Percentiles rank a stretch among this genome's conserved stretches.
Evolutionary conservation across 2,329 filamentous ascomycete species (phyloP).

Genomic region (Amauroascus niger): DNA sequence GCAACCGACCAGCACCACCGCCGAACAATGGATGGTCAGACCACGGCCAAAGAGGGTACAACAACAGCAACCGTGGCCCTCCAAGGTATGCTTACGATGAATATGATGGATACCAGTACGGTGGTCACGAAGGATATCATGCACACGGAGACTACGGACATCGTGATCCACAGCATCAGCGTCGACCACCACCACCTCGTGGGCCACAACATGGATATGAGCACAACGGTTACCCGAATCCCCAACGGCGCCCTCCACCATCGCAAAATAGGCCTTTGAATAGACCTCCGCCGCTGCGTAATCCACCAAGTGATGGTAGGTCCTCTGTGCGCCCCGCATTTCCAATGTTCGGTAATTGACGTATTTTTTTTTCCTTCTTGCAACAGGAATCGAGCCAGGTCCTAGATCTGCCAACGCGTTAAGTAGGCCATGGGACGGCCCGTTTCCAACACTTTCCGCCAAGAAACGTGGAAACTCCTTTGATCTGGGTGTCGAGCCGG

Average conservation of each 20-base stretch:
- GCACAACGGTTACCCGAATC: conserved; percentile 10
- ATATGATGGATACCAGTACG: conserved; percentile 22
- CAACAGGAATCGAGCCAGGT: conserved; percentile 2
- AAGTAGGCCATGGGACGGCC: conserved; percentile 39
- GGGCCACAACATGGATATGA: conserved; percentile 21
- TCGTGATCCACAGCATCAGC: conserved; percentile 3
- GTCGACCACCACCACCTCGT: conserved; percentile 6
- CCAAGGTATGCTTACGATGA: conserved; percentile 25
- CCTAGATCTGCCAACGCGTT: conserved; percentile 24
- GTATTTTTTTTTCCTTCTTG: neutral
- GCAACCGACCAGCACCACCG: conserved; percentile 2
- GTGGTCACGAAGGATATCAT: conserved; percentile 23
- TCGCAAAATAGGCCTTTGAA: conserved; percentile 13
- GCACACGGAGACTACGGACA: conserved; percentile 17
- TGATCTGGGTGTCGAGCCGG: conserved; percentile 29
- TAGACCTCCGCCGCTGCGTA: conserved; percentile 25
- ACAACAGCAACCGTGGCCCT: conserved; percentile 19
- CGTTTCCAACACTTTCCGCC: conserved; percentile 38
- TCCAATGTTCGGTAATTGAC: neutral
- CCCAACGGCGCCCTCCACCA: conserved; percentile 6
- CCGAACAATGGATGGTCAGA: conserved; percentile 21
- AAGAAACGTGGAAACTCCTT: conserved; percentile 29
- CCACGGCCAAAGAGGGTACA: conserved; percentile 21
- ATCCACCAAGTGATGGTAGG: conserved; percentile 29
- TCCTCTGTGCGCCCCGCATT: conserved; percentile 11